Evolutionary conservation across 371 early-diverging fungal genomes (phyloP), one percentile per base, ranked within the genome.

Genomic region (Mucor racemosus): DNA sequence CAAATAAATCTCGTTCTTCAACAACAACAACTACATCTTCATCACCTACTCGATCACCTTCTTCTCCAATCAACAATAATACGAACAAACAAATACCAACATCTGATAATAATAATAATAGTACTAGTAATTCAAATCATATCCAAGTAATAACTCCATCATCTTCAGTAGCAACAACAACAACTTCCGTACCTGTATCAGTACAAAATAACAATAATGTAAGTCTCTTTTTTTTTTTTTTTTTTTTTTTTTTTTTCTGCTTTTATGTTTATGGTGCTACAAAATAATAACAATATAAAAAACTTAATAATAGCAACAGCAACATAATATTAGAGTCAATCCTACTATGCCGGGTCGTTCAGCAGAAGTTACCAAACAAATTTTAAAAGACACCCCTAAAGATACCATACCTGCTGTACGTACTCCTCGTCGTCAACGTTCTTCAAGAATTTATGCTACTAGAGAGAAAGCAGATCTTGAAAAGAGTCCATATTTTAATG

Each of bases 371-470:
- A 72, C 73, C 10, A 72, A 68, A n/a, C 60, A 72, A 19, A 68
- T 72, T 15, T 59, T 72, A 34, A 68, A 65, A 39, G 73, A 72
- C 54, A 79, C 88, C n/a, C 92, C 93, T 7, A 94, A 93, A 79
- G 94, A 94, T 71, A 82, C 88, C 15, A 92, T 94, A 60, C 93
- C 93, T 38, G 81, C 89, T 66, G 86, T 84, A 74, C 91, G 92
- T 79, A 84, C 89, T 9, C 96, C 96, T 35, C 83, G 92, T 40
- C 86, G 96, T 19, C 95, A 96, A 73, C 81, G 91, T 50, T 94
- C 94, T 11, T 96, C 96, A 3, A 84, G 94, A 17, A 64, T 72
- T 33, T 93, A 93, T 75, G 89, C 90, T 76, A 88, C 89, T 19
- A 88, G 89, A 10, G 90, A 91, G 67, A 71, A 67, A 35, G 78